A percentile compares a stretch with the other conserved stretches of the same genome.
Conservation (phyloP, 257 asterid genomes). For the Solanum pennellii region DNA sequence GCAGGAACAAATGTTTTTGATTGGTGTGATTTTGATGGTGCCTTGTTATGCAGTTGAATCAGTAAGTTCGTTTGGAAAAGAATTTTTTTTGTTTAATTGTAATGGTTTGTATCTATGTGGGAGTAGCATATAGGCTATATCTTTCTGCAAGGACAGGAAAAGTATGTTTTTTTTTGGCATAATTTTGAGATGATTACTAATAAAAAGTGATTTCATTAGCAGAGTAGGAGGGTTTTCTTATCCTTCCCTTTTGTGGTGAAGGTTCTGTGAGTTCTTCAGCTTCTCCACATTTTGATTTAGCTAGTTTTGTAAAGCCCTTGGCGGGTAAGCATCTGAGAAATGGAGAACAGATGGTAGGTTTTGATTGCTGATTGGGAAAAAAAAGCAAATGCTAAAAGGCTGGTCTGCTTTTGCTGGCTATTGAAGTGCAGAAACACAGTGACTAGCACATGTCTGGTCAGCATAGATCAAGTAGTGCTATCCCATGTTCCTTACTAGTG, state of each 20-base stretch:
- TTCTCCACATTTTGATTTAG: not conserved
- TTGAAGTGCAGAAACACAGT: not conserved
- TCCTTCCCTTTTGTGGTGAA: not conserved
- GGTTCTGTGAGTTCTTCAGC: not conserved
- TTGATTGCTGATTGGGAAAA: not conserved
- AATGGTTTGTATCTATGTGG: not conserved
- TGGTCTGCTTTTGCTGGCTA: not conserved
- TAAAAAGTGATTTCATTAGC: not conserved
- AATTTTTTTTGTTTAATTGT: not conserved
- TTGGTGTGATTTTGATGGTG: conserved; percentile 89
- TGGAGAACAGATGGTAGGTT: not conserved
- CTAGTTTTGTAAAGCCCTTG: not conserved
- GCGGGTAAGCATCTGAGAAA: not conserved
- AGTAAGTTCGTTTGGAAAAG: conserved; percentile 22
- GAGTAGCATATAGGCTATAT: not conserved
- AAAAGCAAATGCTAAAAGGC: not conserved
- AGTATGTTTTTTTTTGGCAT: not conserved
- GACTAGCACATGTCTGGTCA: not conserved
- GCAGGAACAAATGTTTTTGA: conserved; percentile 93
- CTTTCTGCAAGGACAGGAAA: not conserved
- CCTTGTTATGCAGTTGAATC: conserved; percentile 95
- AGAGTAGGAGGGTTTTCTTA: not conserved
- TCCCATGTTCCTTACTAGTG: not conserved
- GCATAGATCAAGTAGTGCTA: not conserved
- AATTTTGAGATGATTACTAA: not conserved